A percentile compares a stretch with the other conserved stretches of the same genome.
phyloP scores from a whole-genome alignment of 1,284 basidiomycete genomes.

The Wolfiporia cocos region DNA sequence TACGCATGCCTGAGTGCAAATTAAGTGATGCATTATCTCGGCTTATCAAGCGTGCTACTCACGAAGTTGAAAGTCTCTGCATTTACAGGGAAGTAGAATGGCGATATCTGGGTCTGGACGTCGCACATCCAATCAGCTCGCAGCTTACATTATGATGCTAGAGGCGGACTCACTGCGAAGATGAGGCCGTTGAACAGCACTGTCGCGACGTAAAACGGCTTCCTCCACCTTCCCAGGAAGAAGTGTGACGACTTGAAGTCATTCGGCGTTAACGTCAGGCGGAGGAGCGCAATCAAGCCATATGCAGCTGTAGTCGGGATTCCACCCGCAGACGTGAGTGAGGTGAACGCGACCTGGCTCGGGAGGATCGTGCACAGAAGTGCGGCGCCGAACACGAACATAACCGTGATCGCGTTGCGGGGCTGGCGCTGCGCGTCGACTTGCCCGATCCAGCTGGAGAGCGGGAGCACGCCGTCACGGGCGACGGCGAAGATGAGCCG shows the following conservation, averaged over 20 bases:
- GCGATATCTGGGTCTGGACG: slow-evolving; percentile 73
- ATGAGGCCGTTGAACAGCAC: slow-evolving; percentile 68
- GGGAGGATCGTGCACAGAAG: slow-evolving; percentile 81
- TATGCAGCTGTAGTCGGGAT: slow-evolving; percentile 82
- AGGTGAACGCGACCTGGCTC: slow-evolving; percentile 82
- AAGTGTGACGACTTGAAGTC: slow-evolving; percentile 68
- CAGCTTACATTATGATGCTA: neutral
- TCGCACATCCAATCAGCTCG: too few relatives aligned
- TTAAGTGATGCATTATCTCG: too few relatives aligned
- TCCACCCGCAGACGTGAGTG: slow-evolving; percentile 75
- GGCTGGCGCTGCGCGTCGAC: slow-evolving; percentile 71
- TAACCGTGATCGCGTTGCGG: slow-evolving; percentile 75
- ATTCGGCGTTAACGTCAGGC: slow-evolving; percentile 71
- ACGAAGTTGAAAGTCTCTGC: slow-evolving; percentile 77
- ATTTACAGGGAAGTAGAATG: slow-evolving; percentile 76
- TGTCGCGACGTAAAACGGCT: slow-evolving; percentile 62
- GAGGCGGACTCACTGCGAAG: slow-evolving; percentile 51
- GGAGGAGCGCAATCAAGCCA: slow-evolving; percentile 66
- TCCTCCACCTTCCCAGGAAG: slow-evolving; percentile 58
- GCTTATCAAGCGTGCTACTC: too few relatives aligned
- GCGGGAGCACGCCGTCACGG: slow-evolving; percentile 80
- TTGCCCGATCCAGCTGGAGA: slow-evolving; percentile 73
- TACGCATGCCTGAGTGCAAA: slow-evolving; percentile 48
- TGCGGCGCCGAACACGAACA: slow-evolving; percentile 66
- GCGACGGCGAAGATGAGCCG: slow-evolving; percentile 84